Evolutionary conservation across 305 asterid genomes (phyloP).

Genomic region (Fraxinus xanthoxyloides): DNA sequence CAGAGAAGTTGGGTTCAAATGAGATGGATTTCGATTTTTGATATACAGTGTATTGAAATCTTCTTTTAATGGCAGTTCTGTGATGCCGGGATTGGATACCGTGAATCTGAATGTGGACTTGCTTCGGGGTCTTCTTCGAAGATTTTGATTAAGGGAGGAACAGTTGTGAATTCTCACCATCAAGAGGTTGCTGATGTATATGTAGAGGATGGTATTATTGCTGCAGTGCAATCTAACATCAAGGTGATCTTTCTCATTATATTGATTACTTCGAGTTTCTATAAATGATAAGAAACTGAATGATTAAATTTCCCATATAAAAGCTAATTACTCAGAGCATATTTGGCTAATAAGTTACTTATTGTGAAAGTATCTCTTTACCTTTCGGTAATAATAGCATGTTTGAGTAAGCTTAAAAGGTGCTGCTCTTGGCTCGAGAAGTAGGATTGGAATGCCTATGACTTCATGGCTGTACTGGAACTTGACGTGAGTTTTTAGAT

Average conservation of each 20-base stretch:
- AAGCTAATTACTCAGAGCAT: not conserved
- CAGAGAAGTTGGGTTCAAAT: not conserved
- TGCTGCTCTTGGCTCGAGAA: not conserved
- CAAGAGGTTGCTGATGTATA: constrained; percentile 85
- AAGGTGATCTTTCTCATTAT: constrained; percentile 33
- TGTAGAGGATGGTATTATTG: constrained; percentile 73
- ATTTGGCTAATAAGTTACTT: not conserved
- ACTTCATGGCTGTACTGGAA: not conserved
- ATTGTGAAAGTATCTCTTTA: not conserved
- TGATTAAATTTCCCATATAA: not conserved
- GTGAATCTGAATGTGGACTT: constrained; percentile 43
- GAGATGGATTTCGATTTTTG: not conserved
- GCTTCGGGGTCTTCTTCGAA: constrained; percentile 37
- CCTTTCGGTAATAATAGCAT: not conserved
- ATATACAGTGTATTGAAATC: not conserved
- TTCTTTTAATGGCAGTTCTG: constrained; percentile 46
- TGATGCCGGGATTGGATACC: constrained; percentile 49
- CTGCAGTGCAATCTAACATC: constrained; percentile 57
- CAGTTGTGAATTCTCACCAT: constrained; percentile 89
- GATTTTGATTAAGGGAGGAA: constrained; percentile 90
- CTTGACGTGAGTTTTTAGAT: not conserved
- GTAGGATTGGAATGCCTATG: not conserved
- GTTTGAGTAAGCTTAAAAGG: not conserved
- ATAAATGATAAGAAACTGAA: constrained; percentile 1
- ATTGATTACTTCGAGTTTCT: constrained; percentile 14